phyloP scores from a whole-genome alignment of 257 asterid species.

The Solanum habrochaites region DNA sequence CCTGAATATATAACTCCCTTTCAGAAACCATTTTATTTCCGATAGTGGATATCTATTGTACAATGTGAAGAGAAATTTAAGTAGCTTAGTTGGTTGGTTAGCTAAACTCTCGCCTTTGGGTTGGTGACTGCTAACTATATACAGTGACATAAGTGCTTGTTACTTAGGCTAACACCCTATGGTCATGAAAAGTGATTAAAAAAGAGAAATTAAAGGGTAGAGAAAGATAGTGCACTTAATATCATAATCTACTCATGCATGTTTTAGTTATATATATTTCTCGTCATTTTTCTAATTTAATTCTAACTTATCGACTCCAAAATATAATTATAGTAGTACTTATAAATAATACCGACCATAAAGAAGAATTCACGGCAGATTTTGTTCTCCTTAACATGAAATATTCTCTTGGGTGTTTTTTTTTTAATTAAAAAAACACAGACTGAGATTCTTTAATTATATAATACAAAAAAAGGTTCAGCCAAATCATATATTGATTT shows the following conservation, averaged over 20 bases:
- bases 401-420: background rate
- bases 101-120: background rate
- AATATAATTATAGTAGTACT: no score
- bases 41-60: background rate
- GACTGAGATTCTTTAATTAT: background rate
- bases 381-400: background rate
- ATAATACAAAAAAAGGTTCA: background rate
- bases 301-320: no score
- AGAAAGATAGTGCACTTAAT: no score
- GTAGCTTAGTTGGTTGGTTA: background rate
- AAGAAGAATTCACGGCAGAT: background rate
- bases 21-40: background rate
- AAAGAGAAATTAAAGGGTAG: no score
- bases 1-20: background rate
- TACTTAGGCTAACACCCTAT: no score
- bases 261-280: no score
- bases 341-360: no score
- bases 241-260: no score
- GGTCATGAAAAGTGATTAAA: no score
- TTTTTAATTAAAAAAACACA: background rate
- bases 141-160: no score
- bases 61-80: background rate
- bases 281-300: no score
- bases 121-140: background rate
- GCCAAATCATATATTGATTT: background rate